Conservation (phyloP, 805 yeast species). For the Candida incommunis region DNA sequence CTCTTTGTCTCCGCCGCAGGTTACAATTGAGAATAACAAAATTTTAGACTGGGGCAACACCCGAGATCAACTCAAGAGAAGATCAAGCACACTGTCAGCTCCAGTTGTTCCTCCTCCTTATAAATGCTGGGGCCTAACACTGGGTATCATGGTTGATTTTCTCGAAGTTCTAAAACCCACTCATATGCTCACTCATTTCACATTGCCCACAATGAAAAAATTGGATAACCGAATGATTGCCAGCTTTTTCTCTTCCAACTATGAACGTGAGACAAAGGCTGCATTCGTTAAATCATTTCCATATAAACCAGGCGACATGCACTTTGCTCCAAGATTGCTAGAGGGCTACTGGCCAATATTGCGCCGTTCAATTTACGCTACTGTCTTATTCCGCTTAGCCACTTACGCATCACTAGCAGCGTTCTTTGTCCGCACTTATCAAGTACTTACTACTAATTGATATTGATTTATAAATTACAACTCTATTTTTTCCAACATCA, state of each 20-base stretch:
- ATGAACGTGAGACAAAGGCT: slow-evolving; percentile 2
- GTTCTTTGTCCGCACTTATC: background rate
- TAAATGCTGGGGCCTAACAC: slow-evolving; percentile 26
- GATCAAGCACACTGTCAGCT: background rate
- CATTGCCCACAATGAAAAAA: slow-evolving; percentile 13
- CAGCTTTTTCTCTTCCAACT: slow-evolving; percentile 4
- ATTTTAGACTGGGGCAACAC: slow-evolving; percentile 2
- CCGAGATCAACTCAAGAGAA: background rate
- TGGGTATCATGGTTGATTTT: slow-evolving; percentile 21
- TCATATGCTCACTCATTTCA: slow-evolving; percentile 3
- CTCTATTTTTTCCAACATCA: too few relatives aligned
- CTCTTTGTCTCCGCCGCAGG: slow-evolving; percentile 9
- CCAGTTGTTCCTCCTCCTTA: slow-evolving; percentile 12
- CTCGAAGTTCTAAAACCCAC: slow-evolving; percentile 14
- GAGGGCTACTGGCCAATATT: slow-evolving; percentile 15
- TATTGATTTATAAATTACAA: too few relatives aligned
- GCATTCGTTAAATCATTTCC: slow-evolving; percentile 3
- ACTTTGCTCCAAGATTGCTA: slow-evolving; percentile 12
- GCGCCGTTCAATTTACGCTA: slow-evolving; percentile 10
- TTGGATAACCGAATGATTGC: slow-evolving; percentile 15
- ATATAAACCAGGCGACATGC: slow-evolving; percentile 10
- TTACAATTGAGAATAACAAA: slow-evolving; percentile 2
- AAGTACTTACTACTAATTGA: background rate
- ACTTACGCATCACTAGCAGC: background rate
- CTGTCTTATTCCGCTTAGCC: slow-evolving; percentile 2